Conservation (phyloP, 352 stramenopile genomes). For the Globisporangium sylvaticum region DNA sequence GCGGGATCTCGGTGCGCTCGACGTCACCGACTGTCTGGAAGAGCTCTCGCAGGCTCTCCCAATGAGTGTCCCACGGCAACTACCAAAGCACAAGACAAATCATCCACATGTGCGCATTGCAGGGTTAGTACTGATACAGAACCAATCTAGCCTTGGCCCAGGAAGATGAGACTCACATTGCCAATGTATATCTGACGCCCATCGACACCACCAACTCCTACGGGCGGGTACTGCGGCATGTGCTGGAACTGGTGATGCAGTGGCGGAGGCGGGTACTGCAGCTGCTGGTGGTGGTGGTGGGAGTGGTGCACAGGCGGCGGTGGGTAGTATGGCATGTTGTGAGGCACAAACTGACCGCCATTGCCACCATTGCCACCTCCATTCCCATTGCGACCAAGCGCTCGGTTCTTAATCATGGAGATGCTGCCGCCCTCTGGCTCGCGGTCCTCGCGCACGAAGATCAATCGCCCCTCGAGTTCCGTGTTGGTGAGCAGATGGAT, state of each 20-base stretch:
- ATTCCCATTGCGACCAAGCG: neutral
- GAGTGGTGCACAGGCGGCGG: conserved; percentile 4
- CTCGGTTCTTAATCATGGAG: conserved; percentile 54
- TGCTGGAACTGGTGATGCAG: conserved; percentile 6
- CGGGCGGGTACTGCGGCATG: neutral
- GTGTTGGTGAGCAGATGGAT: conserved; percentile 91
- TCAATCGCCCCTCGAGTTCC: conserved; percentile 88
- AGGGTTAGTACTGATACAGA: neutral
- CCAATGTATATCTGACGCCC: conserved; percentile 65
- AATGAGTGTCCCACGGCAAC: conserved; percentile 66
- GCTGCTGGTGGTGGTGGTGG: conserved; percentile 2
- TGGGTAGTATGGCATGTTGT: conserved; percentile 3
- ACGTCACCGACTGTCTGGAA: conserved; percentile 64
- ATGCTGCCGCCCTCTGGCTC: conserved; percentile 71
- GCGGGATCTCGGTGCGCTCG: conserved; percentile 57
- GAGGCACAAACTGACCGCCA: neutral
- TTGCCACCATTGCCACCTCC: neutral
- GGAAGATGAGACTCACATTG: conserved; percentile 44
- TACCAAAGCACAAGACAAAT: conserved; percentile 18
- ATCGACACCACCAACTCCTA: conserved; percentile 17
- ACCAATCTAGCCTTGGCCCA: neutral
- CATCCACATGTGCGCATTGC: conserved; percentile 25
- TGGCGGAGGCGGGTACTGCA: conserved; percentile 1
- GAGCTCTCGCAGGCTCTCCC: conserved; percentile 65
- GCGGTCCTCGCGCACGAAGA: conserved; percentile 87